These are phyloP conservation scores for Saccharomycopsis phalli DNA, from an alignment of 1,139 yeast species.

Conservation along the genomic window DNA sequence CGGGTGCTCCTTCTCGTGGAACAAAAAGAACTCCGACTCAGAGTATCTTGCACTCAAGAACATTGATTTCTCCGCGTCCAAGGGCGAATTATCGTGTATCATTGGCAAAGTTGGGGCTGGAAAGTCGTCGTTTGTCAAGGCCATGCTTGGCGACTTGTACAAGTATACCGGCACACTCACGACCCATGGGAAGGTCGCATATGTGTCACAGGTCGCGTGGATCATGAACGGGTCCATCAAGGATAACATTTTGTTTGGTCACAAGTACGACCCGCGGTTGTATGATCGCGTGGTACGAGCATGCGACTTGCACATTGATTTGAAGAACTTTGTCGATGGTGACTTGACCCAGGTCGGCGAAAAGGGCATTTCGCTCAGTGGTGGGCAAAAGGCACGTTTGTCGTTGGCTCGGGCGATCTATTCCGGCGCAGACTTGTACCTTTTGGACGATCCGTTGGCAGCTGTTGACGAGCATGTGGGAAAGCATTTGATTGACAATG, in stretches of 20 bases:
- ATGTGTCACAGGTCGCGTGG: constrained; percentile 94
- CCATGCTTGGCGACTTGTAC: constrained; percentile 78
- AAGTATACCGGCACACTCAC: constrained; percentile 66
- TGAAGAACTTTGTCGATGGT: constrained; percentile 74
- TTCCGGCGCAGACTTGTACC: constrained; percentile 84
- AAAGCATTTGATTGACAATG: constrained; percentile 68
- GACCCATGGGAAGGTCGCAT: constrained; percentile 75
- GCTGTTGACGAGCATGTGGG: constrained; percentile 97
- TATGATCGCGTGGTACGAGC: constrained; percentile 76
- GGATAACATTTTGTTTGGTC: constrained; percentile 87
- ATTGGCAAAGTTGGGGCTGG: constrained; percentile 94
- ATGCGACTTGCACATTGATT: constrained; percentile 80
- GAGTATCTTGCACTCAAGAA: constrained; percentile 51
- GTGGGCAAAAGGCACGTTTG: constrained; percentile 94
- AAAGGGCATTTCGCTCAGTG: constrained; percentile 91
- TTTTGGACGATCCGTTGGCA: constrained; percentile 87
- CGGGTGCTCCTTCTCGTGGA: constrained; percentile 85
- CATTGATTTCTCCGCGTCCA: constrained; percentile 59
- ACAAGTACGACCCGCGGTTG: constrained; percentile 69
- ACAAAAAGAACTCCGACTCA: constrained; percentile 36
- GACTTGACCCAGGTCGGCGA: constrained; percentile 92
- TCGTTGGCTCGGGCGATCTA: constrained; percentile 93
- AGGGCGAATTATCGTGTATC: constrained; percentile 79
- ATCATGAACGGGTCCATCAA: constrained; percentile 89
- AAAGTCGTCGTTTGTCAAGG: constrained; percentile 78